A percentile compares a stretch with the other conserved stretches of the same genome.
Conservation (phyloP, 2,329 filamentous ascomycete genomes). For the Furcasterigmium sp. region DNA sequence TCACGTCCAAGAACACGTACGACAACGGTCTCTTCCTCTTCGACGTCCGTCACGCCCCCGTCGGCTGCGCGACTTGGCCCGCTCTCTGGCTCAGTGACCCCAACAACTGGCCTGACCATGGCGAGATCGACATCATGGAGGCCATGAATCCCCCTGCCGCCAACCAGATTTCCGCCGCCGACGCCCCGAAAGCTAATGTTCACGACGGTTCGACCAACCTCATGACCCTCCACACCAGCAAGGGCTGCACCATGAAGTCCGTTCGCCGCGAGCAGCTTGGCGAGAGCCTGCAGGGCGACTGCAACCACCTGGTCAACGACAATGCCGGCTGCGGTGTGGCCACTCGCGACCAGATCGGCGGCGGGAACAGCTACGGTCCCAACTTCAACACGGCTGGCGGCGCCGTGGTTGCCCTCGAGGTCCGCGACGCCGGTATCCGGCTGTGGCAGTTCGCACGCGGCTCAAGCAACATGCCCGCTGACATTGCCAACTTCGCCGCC, state of each 20-base stretch:
- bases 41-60: constrained; percentile 58
- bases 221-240: constrained; percentile 54
- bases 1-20: constrained; percentile 56
- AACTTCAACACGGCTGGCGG: constrained; percentile 49
- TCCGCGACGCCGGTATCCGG: constrained; percentile 55
- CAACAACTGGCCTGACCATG: constrained; percentile 55
- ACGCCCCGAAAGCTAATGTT: not conserved
- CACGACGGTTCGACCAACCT: constrained; percentile 44
- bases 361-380: constrained; percentile 39
- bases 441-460: constrained; percentile 54
- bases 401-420: constrained; percentile 57
- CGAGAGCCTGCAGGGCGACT: constrained; percentile 33
- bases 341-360: constrained; percentile 15
- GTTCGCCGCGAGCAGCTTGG: constrained; percentile 51
- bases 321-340: constrained; percentile 56
- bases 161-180: not conserved
- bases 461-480: constrained; percentile 34
- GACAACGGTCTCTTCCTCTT: constrained; percentile 63
- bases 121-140: constrained; percentile 62
- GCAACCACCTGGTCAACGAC: constrained; percentile 41
- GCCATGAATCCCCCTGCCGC: constrained; percentile 38
- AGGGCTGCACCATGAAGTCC: constrained; percentile 41
- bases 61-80: constrained; percentile 60
- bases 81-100: constrained; percentile 61
- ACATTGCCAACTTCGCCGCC: constrained; percentile 38